These are phyloP conservation scores for Puccinia triticina DNA, from an alignment of 1,284 basidiomycete species.

Conservation along the genomic window DNA sequence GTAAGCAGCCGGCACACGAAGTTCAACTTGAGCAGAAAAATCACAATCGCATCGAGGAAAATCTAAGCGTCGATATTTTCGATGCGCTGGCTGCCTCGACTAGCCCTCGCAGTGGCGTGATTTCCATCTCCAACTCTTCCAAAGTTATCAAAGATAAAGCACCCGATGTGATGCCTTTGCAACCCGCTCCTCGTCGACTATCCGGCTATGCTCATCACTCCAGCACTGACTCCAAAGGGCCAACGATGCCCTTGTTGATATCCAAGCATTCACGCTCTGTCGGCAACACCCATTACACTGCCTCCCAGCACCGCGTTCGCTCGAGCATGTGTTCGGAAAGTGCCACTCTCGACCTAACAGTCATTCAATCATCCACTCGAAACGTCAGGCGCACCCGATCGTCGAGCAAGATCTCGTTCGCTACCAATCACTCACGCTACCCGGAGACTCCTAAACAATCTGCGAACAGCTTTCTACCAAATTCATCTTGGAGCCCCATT, in stretches of 20 bases:
- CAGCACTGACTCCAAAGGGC: not conserved
- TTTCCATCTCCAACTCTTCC: constrained; percentile 16
- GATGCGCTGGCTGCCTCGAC: not conserved
- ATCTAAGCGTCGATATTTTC: not conserved
- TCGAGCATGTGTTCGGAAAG: not conserved
- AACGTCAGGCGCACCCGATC: not conserved
- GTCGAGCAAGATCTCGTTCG: not conserved
- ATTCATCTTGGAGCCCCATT: not conserved
- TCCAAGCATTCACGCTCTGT: constrained; percentile 27
- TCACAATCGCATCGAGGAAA: not conserved
- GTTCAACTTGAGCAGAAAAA: not conserved
- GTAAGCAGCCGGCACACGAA: not conserved
- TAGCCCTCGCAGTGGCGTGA: not conserved
- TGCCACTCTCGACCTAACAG: not conserved
- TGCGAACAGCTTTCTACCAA: not conserved
- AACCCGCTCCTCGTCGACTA: constrained; percentile 32
- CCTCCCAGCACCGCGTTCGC: not conserved
- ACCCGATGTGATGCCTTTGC: constrained; percentile 26
- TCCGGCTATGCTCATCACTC: not conserved
- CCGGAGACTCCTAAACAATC: constrained; percentile 16
- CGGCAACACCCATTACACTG: not conserved
- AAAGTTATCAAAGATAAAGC: constrained; percentile 17
- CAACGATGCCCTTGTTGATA: constrained; percentile 29
- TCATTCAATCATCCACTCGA: not conserved
- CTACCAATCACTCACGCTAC: not conserved